Conservation (phyloP, 2,329 filamentous ascomycete genomes). For the Talaromyces piceae region DNA sequence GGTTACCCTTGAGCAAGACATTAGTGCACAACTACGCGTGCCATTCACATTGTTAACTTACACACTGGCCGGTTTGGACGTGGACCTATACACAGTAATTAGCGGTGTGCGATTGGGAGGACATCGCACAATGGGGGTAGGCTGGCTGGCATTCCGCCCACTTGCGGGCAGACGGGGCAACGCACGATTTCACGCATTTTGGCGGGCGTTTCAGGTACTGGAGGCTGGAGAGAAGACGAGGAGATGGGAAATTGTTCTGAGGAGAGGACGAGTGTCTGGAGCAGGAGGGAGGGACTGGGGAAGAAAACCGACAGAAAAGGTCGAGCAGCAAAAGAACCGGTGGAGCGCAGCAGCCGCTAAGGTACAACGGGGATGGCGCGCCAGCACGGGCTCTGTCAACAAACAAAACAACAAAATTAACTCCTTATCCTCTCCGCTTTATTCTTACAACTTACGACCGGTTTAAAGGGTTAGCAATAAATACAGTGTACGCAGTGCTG, state of each 20-base stretch:
- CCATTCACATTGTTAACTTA: slow-evolving; percentile 46
- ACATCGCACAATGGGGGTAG: slow-evolving; percentile 18
- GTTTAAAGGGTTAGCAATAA: no score
- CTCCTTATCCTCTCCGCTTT: not conserved
- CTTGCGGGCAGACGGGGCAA: slow-evolving; percentile 21
- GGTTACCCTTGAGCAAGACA: slow-evolving; percentile 69
- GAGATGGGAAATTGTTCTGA: not conserved
- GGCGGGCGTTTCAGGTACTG: slow-evolving; percentile 17
- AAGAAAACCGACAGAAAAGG: slow-evolving; percentile 12
- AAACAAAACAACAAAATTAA: not conserved
- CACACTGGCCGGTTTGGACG: slow-evolving; percentile 99
- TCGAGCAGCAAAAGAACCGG: not conserved
- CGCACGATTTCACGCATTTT: slow-evolving; percentile 70
- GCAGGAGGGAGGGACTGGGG: slow-evolving; percentile 12
- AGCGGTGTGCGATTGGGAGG: slow-evolving; percentile 21
- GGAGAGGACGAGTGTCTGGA: not conserved
- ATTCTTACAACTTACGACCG: no score
- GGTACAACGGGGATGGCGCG: not conserved
- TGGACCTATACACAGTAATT: slow-evolving; percentile 66
- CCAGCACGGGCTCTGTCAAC: not conserved
- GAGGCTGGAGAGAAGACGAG: not conserved
- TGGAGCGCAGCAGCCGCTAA: not conserved
- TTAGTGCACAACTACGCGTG: not conserved
- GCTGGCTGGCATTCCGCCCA: slow-evolving; percentile 28
- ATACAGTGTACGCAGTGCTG: no score